Evolutionary conservation across 2,329 filamentous ascomycete genomes (phyloP).

Genomic region (Monilinia vaccinii-corymbosi): DNA sequence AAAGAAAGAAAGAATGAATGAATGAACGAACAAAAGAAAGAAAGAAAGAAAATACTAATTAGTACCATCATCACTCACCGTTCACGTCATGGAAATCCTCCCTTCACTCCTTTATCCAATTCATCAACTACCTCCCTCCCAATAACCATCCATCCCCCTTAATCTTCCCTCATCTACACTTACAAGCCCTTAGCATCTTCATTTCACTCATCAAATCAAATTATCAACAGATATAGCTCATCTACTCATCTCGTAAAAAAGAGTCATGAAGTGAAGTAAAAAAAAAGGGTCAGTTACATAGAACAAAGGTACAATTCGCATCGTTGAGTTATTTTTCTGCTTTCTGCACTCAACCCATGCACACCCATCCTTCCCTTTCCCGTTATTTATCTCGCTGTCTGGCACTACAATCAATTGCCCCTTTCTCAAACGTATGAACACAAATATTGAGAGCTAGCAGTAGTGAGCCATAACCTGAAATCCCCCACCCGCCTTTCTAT

Average conservation of each 20-base stretch:
- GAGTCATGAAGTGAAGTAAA: slow-evolving; percentile 5
- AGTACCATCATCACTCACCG: too few species aligned
- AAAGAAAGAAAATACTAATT: too few species aligned
- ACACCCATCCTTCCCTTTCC: not conserved
- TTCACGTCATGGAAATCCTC: too few species aligned
- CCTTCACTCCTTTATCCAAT: too few species aligned
- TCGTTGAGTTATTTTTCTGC: slow-evolving; percentile 8
- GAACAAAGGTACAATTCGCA: slow-evolving; percentile 13
- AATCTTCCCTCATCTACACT: not conserved
- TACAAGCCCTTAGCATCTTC: not conserved
- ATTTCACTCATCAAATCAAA: not conserved
- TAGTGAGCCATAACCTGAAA: not conserved
- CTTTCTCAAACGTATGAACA: slow-evolving; percentile 5
- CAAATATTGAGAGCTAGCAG: not conserved
- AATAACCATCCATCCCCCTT: too few species aligned
- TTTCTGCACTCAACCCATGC: slow-evolving; percentile 5
- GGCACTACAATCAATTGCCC: slow-evolving; percentile 1
- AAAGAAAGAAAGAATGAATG: too few species aligned
- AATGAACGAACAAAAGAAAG: too few species aligned
- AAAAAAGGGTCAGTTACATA: slow-evolving; percentile 10
- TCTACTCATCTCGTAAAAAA: not conserved
- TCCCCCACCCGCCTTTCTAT: not conserved
- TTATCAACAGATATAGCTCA: not conserved
- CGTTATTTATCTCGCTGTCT: slow-evolving; percentile 3
- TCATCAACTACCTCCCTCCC: too few species aligned